Percentiles rank a stretch among this genome's conserved stretches.
Conservation (phyloP, 2,329 filamentous ascomycete genomes). For the Alternaria sp. region DNA sequence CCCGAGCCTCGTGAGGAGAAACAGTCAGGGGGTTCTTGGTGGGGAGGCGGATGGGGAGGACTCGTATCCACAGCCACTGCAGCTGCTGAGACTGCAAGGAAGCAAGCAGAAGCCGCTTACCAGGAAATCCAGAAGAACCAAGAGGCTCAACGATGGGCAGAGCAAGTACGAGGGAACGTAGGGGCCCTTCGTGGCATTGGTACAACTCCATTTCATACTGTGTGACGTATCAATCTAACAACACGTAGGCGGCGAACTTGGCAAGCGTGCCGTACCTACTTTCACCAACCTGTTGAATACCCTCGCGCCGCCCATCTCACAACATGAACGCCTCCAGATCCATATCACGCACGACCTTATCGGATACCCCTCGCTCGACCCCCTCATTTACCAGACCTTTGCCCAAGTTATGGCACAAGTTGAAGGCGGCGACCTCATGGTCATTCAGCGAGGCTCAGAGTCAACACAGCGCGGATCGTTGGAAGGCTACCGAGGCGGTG, state of each 20-base stretch:
- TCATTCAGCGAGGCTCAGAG: conserved; percentile 92
- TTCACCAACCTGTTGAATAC: conserved; percentile 96
- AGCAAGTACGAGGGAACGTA: conserved; percentile 91
- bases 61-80: conserved; percentile 81
- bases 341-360: conserved; percentile 97
- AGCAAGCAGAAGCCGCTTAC: conserved; percentile 90
- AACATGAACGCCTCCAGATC: conserved; percentile 95
- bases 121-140: conserved; percentile 97
- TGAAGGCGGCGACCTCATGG: conserved; percentile 92
- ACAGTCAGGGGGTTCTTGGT: conserved; percentile 55
- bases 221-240: conserved; percentile 21
- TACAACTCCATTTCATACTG: conserved; percentile 51
- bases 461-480: conserved; percentile 73
- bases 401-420: conserved; percentile 98
- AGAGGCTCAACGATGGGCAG: conserved; percentile 94
- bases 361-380: conserved; percentile 92
- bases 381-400: conserved; percentile 90
- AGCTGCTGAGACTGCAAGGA: conserved; percentile 83
- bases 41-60: conserved; percentile 79
- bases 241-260: conserved; percentile 74
- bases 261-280: conserved; percentile 81
- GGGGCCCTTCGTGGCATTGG: conserved; percentile 78
- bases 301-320: conserved; percentile 93
- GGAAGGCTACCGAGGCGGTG: conserved; percentile 63
- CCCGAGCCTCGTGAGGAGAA: conserved; percentile 63